A percentile compares a stretch with the other conserved stretches of the same genome.
phyloP scores from a whole-genome alignment of 306 rosid genomes.

The Quercus gilva region DNA sequence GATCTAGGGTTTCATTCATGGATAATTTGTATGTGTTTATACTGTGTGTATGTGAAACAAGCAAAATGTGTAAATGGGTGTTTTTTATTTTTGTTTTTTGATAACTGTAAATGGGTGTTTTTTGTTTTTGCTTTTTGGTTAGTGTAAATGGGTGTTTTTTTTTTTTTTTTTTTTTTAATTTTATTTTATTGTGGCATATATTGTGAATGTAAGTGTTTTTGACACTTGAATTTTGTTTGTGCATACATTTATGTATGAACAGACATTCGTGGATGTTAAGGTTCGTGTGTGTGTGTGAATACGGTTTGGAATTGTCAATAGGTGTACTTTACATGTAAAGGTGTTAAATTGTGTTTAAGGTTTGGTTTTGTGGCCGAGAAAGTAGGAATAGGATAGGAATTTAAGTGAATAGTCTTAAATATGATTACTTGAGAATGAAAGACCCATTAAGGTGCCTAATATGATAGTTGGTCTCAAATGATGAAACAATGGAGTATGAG shows the following conservation, averaged over 20 bases:
- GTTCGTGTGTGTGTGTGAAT: not conserved
- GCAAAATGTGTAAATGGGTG: not conserved
- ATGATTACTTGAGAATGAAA: too few relatives aligned
- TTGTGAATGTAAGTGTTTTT: not conserved
- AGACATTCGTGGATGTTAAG: not conserved
- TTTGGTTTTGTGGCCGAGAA: not conserved
- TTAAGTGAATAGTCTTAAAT: not conserved
- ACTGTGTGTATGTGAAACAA: too few relatives aligned
- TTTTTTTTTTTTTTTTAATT: not conserved
- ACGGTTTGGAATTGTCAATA: not conserved
- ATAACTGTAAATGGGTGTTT: not conserved
- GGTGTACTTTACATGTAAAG: not conserved
- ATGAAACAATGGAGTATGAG: too few relatives aligned
- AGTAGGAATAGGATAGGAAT: not conserved
- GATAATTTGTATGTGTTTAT: not conserved
- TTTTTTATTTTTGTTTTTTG: not conserved
- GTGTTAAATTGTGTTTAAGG: not conserved
- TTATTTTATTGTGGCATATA: not conserved
- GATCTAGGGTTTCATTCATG: constrained; percentile 41
- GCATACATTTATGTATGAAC: not conserved
- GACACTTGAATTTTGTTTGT: not conserved
- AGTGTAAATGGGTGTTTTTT: not conserved
- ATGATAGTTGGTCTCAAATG: too few relatives aligned
- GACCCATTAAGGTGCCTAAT: too few relatives aligned
- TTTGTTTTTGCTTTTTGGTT: not conserved